Percentiles rank a stretch among this genome's conserved stretches.
Evolutionary conservation across 1,139 yeast genomes (phyloP).

Genomic region (Sugiyamaella neomexicana): DNA sequence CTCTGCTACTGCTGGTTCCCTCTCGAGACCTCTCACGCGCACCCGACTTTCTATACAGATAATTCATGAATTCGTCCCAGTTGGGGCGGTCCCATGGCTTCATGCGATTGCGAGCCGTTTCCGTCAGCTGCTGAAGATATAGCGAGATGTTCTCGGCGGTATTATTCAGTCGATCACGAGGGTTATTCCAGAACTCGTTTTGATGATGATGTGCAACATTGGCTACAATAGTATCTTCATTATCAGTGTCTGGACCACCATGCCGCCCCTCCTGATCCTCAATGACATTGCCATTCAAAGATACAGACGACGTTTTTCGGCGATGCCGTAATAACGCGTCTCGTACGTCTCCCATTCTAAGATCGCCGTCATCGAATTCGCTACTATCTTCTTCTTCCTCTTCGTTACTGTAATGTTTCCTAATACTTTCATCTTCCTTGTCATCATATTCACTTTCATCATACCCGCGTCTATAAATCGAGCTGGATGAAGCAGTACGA

Average conservation of each 20-base stretch:
- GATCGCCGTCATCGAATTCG: constrained; percentile 19
- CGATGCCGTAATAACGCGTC: constrained; percentile 14
- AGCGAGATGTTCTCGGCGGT: constrained; percentile 31
- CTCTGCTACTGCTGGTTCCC: background rate
- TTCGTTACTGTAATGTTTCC: constrained; percentile 1
- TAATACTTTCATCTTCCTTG: background rate
- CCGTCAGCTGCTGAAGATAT: constrained; percentile 29
- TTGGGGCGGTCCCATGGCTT: constrained; percentile 30
- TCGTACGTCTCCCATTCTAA: constrained; percentile 20
- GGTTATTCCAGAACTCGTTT: constrained; percentile 15
- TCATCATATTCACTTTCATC: constrained; percentile 12
- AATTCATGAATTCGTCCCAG: constrained; percentile 34
- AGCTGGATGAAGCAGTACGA: background rate
- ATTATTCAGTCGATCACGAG: constrained; percentile 19
- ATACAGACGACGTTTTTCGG: background rate
- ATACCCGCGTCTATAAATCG: background rate
- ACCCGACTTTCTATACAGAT: constrained; percentile 24
- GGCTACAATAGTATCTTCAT: constrained; percentile 37
- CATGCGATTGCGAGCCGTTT: constrained; percentile 31
- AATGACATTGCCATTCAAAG: background rate
- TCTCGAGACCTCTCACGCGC: background rate
- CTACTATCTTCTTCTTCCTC: constrained; percentile 17
- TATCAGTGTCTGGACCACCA: background rate
- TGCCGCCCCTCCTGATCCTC: background rate
- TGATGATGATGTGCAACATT: constrained; percentile 33